Evolutionary conservation across 169 alveolate species (phyloP), one percentile per base, ranked within the genome.

Genomic region (Besnoitia besnoiti): DNA sequence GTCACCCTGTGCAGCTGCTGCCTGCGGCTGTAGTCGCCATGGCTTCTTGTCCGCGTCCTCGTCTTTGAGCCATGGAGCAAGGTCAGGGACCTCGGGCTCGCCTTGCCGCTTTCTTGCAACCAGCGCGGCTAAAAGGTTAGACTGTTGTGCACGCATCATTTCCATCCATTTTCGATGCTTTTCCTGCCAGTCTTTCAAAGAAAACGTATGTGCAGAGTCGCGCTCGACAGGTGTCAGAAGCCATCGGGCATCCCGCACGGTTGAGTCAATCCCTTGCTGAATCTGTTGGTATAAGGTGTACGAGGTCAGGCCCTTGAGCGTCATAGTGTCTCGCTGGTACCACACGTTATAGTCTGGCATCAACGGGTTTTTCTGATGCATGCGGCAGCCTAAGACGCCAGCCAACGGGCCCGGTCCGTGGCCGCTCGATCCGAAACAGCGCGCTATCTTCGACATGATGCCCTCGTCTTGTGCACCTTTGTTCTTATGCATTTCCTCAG

Each of bases 181-280:
- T 16, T 67, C 80, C n/a, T 67, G 80, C 80, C 80, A 67, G 47
- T 30, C 42, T 33, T 30, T 35, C 39, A 67, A 7, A 16, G 80
- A 33, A 30, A 35, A 67, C 44, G 44, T 30, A 7, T 67, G 80
- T n/a, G 39, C 24, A 10, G 80, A 67, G n/a, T 67, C 80, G 10
- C 80, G 39, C 44, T 67, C 80, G 10, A 67, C 42, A 0, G 80
- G 80, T n/a, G 47, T 67, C 7, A 67, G 44, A 30, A 67, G 80
- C 80, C 80, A 67, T 16, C 80, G 80, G 47, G 80, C 80, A n/a
- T 67, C 80, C 19, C n/a, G 42, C 44, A 67, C 24, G 19, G 80
- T n/a, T 5, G 47, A 35, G 44, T 35, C 39, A 24, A 67, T 35
- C 44, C 80, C 80, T 14, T 67, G 39, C 3, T 14, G 46, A 30